Percentiles rank a stretch among this genome's conserved stretches.
These are phyloP conservation scores for Pleurotus citrinopileatus DNA, from an alignment of 768 basidiomycete genomes.

Conservation along the genomic window DNA sequence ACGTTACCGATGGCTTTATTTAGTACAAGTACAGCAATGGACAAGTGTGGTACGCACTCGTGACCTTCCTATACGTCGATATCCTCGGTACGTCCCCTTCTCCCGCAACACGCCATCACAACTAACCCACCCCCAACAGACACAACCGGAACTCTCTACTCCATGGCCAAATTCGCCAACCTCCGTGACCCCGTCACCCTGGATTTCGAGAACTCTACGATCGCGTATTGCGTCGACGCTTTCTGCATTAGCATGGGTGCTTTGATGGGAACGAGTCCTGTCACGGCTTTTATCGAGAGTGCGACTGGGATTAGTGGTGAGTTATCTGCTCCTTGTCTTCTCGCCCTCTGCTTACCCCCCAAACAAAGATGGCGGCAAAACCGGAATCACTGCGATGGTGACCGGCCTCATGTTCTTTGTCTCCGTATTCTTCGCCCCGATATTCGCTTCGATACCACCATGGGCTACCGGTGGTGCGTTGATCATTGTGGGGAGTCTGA, in stretches of 20 bases:
- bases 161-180: slow-evolving; percentile 91
- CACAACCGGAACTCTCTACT: slow-evolving; percentile 74
- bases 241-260: slow-evolving; percentile 81
- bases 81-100: slow-evolving; percentile 56
- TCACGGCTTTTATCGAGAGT: slow-evolving; percentile 81
- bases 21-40: too few relatives aligned
- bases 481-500: slow-evolving; percentile 82
- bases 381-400: slow-evolving; percentile 75
- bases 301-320: slow-evolving; percentile 75
- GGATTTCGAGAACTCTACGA: slow-evolving; percentile 81
- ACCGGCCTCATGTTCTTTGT: slow-evolving; percentile 78
- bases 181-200: slow-evolving; percentile 80
- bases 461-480: slow-evolving; percentile 90
- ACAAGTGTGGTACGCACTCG: slow-evolving; percentile 80
- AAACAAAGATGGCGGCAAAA: slow-evolving; percentile 76
- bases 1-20: too few relatives aligned
- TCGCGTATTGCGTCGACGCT: slow-evolving; percentile 83
- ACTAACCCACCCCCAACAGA: slow-evolving; percentile 25
- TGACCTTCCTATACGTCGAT: slow-evolving; percentile 90
- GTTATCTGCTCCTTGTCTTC: slow-evolving; percentile 14
- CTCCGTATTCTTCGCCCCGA: slow-evolving; percentile 84
- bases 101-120: neutral
- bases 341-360: neutral
- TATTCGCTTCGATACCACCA: slow-evolving; percentile 82
- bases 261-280: slow-evolving; percentile 76